Base-by-base conservation (phyloP, 176 grass and related monocot genomes). In the Bonia amplexicaulis region DNA sequence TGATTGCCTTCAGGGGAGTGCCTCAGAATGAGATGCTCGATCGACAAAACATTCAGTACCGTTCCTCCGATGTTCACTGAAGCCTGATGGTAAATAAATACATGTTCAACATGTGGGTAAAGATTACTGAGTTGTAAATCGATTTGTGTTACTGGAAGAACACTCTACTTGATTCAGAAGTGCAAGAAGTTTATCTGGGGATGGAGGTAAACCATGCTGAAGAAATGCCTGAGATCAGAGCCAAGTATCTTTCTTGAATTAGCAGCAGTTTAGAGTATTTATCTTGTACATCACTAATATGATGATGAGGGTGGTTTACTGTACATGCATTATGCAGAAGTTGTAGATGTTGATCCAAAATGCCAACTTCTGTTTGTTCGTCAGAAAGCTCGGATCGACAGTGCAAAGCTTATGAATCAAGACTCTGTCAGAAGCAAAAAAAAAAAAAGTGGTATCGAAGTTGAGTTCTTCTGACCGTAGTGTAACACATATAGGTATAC, bases 331-430 rank as follows among this genome's bases (percentile, higher is more conserved):
- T 80, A 95, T 88, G 87, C 91, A 98, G 81, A 94, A 92, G 80
- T 98, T 98, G 90, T 95, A 95, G 86, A 95, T 84, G 89, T 98
- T 98, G 71, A 98, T 88, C 96, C 96, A 98, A 68, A 98, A 98
- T 71, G 96, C 93, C 31, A 98, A 48, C 81, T 90, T 95, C 75
- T 98, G 96, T 65, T 94, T 98, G 90, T 98, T 93, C 2, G 91
- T 92, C 89, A 98, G 76, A 31, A 81, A 84, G 52, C 89, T 92
- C 17, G 90, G 82, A 22, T 95, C 80, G 1, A 88, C 71, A 12
- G 85, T 69, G 61, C 74, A 89, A 31, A 98, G 91, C 78, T 85
- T 90, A 35, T 89, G 90, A 72, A 88, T 89, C 91, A 98, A 15
- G n/a, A 81, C 73, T 85, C 96, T 98, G 87, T 58, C 78, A 71